These are phyloP conservation scores for Claviceps pazoutovae DNA, from an alignment of 2,329 filamentous ascomycete genomes.

Conservation along the genomic window DNA sequence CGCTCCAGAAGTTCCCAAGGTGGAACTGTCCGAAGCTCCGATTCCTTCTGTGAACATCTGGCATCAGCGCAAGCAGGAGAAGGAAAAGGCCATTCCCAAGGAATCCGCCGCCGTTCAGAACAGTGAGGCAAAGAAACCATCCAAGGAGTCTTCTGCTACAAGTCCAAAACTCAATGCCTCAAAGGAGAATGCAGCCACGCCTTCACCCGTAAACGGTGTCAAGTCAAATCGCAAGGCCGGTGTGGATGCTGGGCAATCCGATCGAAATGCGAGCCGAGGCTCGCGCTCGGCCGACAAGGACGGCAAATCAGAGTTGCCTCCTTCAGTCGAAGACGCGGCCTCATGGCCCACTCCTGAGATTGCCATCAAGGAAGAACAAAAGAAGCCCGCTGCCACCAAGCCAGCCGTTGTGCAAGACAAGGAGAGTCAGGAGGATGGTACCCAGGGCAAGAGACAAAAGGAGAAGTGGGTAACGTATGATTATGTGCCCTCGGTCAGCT, in stretches of 20 bases:
- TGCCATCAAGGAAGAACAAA: slow-evolving; percentile 55
- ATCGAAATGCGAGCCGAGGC: slow-evolving; percentile 33
- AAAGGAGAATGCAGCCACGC: slow-evolving; percentile 12
- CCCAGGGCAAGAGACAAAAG: slow-evolving; percentile 46
- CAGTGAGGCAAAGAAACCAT: slow-evolving; percentile 30
- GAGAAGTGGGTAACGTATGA: slow-evolving; percentile 75
- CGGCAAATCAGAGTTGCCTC: slow-evolving; percentile 26
- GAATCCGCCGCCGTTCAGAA: slow-evolving; percentile 13
- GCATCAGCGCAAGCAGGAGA: slow-evolving; percentile 60
- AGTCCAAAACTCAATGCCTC: slow-evolving; percentile 6
- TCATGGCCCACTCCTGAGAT: slow-evolving; percentile 88
- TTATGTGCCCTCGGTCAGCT: slow-evolving; percentile 73
- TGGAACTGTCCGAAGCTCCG: slow-evolving; percentile 65
- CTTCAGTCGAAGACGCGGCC: slow-evolving; percentile 60
- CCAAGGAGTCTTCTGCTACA: slow-evolving; percentile 10
- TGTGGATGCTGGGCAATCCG: slow-evolving; percentile 24
- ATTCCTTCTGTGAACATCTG: slow-evolving; percentile 78
- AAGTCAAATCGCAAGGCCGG: slow-evolving; percentile 29
- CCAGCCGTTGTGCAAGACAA: slow-evolving; percentile 46
- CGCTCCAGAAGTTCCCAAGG: slow-evolving; percentile 35
- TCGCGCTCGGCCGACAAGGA: slow-evolving; percentile 30
- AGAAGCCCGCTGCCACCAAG: slow-evolving; percentile 47
- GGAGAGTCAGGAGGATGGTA: slow-evolving; percentile 40
- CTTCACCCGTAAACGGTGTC: slow-evolving; percentile 18
- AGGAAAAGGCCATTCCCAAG: slow-evolving; percentile 35